Percentiles rank a stretch among this genome's conserved stretches.
Evolutionary conservation across 2,329 filamentous ascomycete genomes (phyloP).

Genomic region (Stylonectria norvegica): DNA sequence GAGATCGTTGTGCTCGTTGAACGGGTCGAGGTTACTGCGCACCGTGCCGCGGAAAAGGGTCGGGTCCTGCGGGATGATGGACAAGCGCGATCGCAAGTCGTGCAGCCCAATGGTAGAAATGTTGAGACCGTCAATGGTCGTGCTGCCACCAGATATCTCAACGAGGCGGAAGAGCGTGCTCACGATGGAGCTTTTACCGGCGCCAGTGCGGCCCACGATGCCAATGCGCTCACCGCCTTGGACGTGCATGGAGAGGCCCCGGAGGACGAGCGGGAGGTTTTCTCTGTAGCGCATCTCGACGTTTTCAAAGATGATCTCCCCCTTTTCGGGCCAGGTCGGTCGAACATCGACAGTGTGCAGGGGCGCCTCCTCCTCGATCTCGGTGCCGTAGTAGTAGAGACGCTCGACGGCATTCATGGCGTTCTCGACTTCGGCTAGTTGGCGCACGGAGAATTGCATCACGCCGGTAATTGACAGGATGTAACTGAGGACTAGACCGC

Average conservation of each 20-base stretch:
- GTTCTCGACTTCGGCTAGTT: constrained; percentile 93
- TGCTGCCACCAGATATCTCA: constrained; percentile 60
- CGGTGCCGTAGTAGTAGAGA: constrained; percentile 81
- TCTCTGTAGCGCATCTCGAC: constrained; percentile 77
- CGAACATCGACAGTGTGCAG: constrained; percentile 71
- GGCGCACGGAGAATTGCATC: constrained; percentile 92
- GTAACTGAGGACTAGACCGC: constrained; percentile 85
- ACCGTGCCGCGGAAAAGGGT: constrained; percentile 80
- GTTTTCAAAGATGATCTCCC: constrained; percentile 72
- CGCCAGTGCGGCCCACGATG: constrained; percentile 77
- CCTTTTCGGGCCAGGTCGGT: constrained; percentile 78
- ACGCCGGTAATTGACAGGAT: constrained; percentile 91
- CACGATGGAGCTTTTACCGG: constrained; percentile 83
- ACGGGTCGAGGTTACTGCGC: constrained; percentile 76
- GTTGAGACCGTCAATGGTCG: constrained; percentile 63
- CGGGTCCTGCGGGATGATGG: constrained; percentile 82
- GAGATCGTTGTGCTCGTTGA: constrained; percentile 72
- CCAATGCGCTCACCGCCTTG: constrained; percentile 74
- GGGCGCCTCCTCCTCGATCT: constrained; percentile 86
- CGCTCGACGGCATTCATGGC: constrained; percentile 97
- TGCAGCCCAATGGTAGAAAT: constrained; percentile 72
- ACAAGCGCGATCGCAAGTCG: constrained; percentile 70
- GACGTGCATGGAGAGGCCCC: constrained; percentile 68
- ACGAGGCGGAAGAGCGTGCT: constrained; percentile 75
- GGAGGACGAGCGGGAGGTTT: constrained; percentile 69